A percentile compares a stretch with the other conserved stretches of the same genome.
Evolutionary conservation across 768 basidiomycete species (phyloP).

Genomic region (Gloeophyllum trabeum): DNA sequence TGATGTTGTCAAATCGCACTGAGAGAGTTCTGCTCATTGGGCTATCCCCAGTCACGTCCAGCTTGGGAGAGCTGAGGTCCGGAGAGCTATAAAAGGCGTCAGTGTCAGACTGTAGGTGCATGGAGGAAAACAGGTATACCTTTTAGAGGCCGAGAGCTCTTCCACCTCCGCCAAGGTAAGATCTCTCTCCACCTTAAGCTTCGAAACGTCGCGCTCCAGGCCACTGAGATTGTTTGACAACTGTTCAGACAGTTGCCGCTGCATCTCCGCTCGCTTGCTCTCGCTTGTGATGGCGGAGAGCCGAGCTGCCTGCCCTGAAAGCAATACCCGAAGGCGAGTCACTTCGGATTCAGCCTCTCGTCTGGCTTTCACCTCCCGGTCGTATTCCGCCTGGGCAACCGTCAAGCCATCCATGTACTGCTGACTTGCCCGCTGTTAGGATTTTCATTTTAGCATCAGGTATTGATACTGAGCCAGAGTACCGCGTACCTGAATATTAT

Average conservation of each 20-base stretch:
- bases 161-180: constrained; percentile 90
- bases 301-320: constrained; percentile 83
- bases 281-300: constrained; percentile 82
- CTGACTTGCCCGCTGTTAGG: constrained; percentile 76
- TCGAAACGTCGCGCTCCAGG: constrained; percentile 79
- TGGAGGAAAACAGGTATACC: constrained; percentile 37
- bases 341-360: constrained; percentile 92
- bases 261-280: constrained; percentile 62
- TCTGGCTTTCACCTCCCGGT: constrained; percentile 78
- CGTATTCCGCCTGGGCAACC: constrained; percentile 91
- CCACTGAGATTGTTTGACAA: constrained; percentile 63
- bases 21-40: constrained; percentile 42
- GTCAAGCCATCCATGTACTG: constrained; percentile 88
- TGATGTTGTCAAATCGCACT: constrained; percentile 77
- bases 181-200: constrained; percentile 82
- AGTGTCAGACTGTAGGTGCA: too few relatives aligned
- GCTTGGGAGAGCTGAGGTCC: constrained; percentile 5
- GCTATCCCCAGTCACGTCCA: constrained; percentile 19
- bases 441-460: constrained; percentile 1
- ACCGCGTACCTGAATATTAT: constrained; percentile 74
- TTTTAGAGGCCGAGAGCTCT: constrained; percentile 67
- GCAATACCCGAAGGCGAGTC: constrained; percentile 67
- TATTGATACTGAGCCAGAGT: not conserved
- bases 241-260: constrained; percentile 72
- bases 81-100: constrained; percentile 1